These are phyloP conservation scores for Aureoboletus auriporus DNA, from an alignment of 768 basidiomycete species.

Conservation along the genomic window DNA sequence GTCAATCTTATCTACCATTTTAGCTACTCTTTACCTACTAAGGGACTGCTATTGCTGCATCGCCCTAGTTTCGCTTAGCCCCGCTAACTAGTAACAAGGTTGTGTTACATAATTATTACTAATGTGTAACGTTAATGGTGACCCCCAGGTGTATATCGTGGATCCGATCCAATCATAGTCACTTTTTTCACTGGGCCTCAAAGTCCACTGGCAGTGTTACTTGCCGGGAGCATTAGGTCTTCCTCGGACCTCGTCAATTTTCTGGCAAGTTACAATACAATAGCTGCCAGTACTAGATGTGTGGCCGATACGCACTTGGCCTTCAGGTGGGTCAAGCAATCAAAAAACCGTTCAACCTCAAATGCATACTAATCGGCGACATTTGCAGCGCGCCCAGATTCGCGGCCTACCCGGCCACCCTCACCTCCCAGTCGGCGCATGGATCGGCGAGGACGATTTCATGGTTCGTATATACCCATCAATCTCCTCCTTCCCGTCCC, in stretches of 20 bases:
- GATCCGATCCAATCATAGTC: too few species aligned
- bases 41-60: background rate
- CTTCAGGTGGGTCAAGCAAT: background rate
- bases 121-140: background rate
- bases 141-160: background rate
- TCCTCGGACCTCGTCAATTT: too few species aligned
- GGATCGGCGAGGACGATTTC: conserved; percentile 59
- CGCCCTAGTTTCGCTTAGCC: background rate
- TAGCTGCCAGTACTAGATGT: background rate
- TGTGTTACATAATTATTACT: background rate
- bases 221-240: too few species aligned
- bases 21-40: too few species aligned
- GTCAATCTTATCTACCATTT: too few species aligned
- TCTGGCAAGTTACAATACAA: too few species aligned
- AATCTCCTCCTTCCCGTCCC: background rate
- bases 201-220: too few species aligned
- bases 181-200: too few species aligned
- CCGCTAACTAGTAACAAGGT: background rate
- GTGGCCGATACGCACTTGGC: conserved; percentile 2
- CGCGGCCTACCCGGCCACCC: conserved; percentile 38
- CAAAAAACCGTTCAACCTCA: background rate
- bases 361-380: background rate
- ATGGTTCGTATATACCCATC: conserved; percentile 30
- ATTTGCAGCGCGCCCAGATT: conserved; percentile 23
- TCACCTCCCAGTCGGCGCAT: conserved; percentile 46